Base-by-base conservation (phyloP, 192 early-diverging fungal genomes). In the Oehlia diaphana region DNA sequence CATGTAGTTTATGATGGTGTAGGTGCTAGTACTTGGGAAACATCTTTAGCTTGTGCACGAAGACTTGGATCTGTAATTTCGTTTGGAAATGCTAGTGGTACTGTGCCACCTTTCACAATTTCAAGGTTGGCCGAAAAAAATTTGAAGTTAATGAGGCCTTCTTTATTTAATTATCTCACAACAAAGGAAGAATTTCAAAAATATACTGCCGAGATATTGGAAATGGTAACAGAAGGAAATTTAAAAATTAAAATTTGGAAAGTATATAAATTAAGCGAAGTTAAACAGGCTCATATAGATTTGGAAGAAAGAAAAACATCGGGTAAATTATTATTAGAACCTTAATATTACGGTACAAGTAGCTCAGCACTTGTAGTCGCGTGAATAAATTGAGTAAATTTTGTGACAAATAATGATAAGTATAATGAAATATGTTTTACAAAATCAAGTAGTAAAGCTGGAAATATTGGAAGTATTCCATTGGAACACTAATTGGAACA, bases 81-180 rank as follows among this genome's bases (percentile, higher is more conserved):
- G 4, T 98, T 95, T 89, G 97, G 97, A 42, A 96, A 96, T 81
- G 92, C 95, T 5, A 94, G 93, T 49, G 96, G 97, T 2, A 87
- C 90, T 19, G 91, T 95, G 33, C 90, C 89, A 33, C 90, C 91
- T 2, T 86, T 94, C n/a, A 85, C 81, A 64, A 61, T 91, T 61
- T 79, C 85, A 78, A 76, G 78, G 16, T 85, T 98, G 33, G 58
- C 89, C 0, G 85, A 91, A 62, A 93, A 95, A 75, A 93, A 93
- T 84, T 66, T 96, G 47, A 87, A 85, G 9, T 83, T 97, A 74
- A 88, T 93, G 85, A 83, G 95, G 53, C 94, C 96, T 10, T 86
- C 85, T 0, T 82, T 98, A 31, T 94, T 92, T 81, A 78, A 88
- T n/a, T 95, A 94, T 79, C 61, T 96, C 26, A 81, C 78, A 33